Evolutionary conservation across 345 rosid species (phyloP).

Genomic region (Gossypium bickii): DNA sequence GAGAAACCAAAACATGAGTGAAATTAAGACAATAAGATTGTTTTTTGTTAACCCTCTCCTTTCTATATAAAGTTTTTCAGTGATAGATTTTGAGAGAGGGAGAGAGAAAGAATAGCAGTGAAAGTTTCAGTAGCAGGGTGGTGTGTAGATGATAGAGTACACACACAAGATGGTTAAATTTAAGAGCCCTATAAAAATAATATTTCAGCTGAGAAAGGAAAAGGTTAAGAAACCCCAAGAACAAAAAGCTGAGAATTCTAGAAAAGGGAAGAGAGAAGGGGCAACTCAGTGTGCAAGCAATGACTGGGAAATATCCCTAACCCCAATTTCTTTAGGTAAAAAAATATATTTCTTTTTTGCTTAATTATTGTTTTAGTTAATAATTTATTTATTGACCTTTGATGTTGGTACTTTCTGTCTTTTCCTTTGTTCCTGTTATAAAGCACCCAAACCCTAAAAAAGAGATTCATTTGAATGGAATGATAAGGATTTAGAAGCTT

Average conservation of each 20-base stretch:
- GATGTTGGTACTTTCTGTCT: slow-evolving; percentile 45
- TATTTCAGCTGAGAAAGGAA: slow-evolving; percentile 11
- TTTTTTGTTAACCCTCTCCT: slow-evolving; percentile 28
- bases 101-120: slow-evolving; percentile 10
- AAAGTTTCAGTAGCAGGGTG: slow-evolving; percentile 42
- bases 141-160: neutral
- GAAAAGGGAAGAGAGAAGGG: slow-evolving; percentile 2
- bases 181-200: neutral
- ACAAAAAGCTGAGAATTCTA: slow-evolving; percentile 25
- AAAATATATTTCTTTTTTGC: neutral
- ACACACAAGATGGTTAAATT: too few relatives aligned
- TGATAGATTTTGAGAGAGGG: slow-evolving; percentile 3
- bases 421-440: slow-evolving; percentile 43
- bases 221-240: slow-evolving; percentile 19
- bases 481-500: slow-evolving; percentile 22
- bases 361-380: slow-evolving; percentile 2
- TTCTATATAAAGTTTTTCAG: slow-evolving; percentile 24
- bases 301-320: slow-evolving; percentile 18
- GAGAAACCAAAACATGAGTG: slow-evolving; percentile 19
- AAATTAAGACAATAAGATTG: slow-evolving; percentile 21
- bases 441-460: slow-evolving; percentile 60
- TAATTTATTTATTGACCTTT: slow-evolving; percentile 25
- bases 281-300: slow-evolving; percentile 13
- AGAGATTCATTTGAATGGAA: slow-evolving; percentile 40
- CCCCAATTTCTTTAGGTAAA: slow-evolving; percentile 22